Evolutionary conservation across 352 stramenopile species (phyloP), one percentile per base, ranked within the genome.

Genomic region (Blastocystis hominis): DNA sequence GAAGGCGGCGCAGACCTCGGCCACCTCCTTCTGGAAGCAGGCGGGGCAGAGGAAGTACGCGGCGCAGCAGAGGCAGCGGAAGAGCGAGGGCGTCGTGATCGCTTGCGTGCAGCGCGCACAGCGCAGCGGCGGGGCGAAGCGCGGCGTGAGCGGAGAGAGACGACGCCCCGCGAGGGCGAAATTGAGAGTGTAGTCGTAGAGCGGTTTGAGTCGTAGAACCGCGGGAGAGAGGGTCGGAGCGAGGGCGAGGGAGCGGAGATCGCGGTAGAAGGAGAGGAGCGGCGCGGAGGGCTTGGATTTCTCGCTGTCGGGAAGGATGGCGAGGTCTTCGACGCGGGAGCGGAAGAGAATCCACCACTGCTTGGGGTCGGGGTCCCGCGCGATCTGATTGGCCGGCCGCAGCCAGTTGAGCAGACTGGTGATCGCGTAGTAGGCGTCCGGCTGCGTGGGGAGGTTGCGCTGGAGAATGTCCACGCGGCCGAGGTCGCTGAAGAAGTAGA

Each of bases 171-270:
- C 68, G 6, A 84, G 50, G 72, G 54, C 50, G 50, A 66, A 84
- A 53, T 84, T 84, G 50, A 66, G 68, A 3, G 72, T 68, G 46
- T 84, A 84, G 56, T 84, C 72, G n/a, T 66, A 84, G 50, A 68
- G 68, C 13, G 50, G 62, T 30, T 84, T 84, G 53, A 53, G 34
- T 20, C 15, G 1, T 20, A 84, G 38, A 36, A 84, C 30, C 20
- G 47, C 2, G 36, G 47, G 47, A 30, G 53, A 69, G 20, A 84
- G 42, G 30, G 34, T 54, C 1, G 24, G 5, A 34, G 15, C 40
- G 55, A 54, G 34, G 13, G 72, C 17, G 24, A 61, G 24, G 3
- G 1, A 4, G 7, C n/a, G 13, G n/a, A 84, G n/a, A 2, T 50
- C 50, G 46, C 15, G 30, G 4, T 68, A 17, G 72, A 84, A 84